Evolutionary conservation across 768 basidiomycete genomes (phyloP).

Genomic region (Holtermanniella nyarrowii): DNA sequence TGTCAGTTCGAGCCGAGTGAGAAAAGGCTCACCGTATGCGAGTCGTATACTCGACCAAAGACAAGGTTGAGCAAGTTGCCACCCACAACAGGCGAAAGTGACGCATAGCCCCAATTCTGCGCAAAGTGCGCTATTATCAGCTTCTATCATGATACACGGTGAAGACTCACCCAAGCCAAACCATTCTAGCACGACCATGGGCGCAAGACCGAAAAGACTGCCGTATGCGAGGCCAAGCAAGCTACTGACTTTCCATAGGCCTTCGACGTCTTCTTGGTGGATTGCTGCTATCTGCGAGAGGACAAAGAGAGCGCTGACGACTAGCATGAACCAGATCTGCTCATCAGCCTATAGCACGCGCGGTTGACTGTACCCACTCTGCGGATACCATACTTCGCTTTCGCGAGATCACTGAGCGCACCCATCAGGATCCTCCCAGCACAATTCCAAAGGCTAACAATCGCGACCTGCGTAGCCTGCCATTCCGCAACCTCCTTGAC

Average conservation of each 20-base stretch:
- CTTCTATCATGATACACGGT: neutral
- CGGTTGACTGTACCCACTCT: slow-evolving; percentile 16
- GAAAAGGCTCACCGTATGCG: slow-evolving; percentile 46
- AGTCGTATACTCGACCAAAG: slow-evolving; percentile 71
- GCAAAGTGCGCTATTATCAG: slow-evolving; percentile 50
- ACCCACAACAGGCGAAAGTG: slow-evolving; percentile 59
- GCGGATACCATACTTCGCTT: slow-evolving; percentile 22
- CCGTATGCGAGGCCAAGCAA: slow-evolving; percentile 63
- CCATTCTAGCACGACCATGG: slow-evolving; percentile 75
- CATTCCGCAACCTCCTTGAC: slow-evolving; percentile 57
- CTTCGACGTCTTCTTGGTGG: slow-evolving; percentile 49
- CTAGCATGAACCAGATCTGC: slow-evolving; percentile 40
- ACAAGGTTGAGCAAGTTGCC: slow-evolving; percentile 75
- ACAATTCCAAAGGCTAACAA: slow-evolving; percentile 71
- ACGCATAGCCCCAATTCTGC: slow-evolving; percentile 76
- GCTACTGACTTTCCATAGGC: slow-evolving; percentile 57
- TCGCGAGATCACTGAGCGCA: slow-evolving; percentile 26
- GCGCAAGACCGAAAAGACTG: slow-evolving; percentile 59
- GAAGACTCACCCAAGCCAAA: slow-evolving; percentile 65
- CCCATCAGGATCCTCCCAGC: slow-evolving; percentile 63
- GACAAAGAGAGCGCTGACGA: slow-evolving; percentile 60
- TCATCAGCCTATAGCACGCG: neutral
- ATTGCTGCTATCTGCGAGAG: slow-evolving; percentile 59
- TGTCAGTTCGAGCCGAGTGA: slow-evolving; percentile 15
- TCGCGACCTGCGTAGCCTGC: slow-evolving; percentile 78